Conservation (phyloP, 164 flowering plant genomes). For the Hamamelis virginiana region DNA sequence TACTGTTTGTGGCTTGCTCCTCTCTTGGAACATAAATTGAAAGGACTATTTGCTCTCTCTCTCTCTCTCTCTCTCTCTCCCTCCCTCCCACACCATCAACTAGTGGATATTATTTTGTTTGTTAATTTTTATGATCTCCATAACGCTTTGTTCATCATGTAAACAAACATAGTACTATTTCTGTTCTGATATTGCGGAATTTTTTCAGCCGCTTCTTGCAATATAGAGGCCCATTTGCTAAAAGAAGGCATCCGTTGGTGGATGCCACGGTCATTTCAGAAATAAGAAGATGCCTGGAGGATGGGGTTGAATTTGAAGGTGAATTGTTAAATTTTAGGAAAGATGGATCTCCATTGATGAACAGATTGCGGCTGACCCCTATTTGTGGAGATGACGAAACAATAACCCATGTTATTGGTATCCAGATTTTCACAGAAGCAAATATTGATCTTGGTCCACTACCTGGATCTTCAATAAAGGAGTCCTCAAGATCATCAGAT, state of each 20-base stretch:
- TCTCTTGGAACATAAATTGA: not conserved
- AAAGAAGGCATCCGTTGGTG: constrained; percentile 89
- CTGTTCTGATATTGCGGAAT: constrained; percentile 9
- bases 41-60: not conserved
- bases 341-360: constrained; percentile 92
- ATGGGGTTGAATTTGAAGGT: constrained; percentile 84
- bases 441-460: constrained; percentile 80
- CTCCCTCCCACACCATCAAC: no score
- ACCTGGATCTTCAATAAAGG: constrained; percentile 52
- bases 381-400: constrained; percentile 82
- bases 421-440: constrained; percentile 79
- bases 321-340: constrained; percentile 82
- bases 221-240: constrained; percentile 89
- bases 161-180: not conserved
- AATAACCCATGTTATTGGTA: constrained; percentile 84
- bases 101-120: not conserved
- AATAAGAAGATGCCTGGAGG: constrained; percentile 77
- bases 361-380: constrained; percentile 67
- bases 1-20: not conserved
- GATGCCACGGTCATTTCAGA: constrained; percentile 75
- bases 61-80: not conserved
- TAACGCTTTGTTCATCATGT: not conserved
- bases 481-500: constrained; percentile 41
- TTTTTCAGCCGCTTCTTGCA: constrained; percentile 87
- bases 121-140: not conserved